Percentiles rank a stretch among this genome's conserved stretches.
Evolutionary conservation across 805 yeast species (phyloP).

Genomic region (Candida fluviatilis): DNA sequence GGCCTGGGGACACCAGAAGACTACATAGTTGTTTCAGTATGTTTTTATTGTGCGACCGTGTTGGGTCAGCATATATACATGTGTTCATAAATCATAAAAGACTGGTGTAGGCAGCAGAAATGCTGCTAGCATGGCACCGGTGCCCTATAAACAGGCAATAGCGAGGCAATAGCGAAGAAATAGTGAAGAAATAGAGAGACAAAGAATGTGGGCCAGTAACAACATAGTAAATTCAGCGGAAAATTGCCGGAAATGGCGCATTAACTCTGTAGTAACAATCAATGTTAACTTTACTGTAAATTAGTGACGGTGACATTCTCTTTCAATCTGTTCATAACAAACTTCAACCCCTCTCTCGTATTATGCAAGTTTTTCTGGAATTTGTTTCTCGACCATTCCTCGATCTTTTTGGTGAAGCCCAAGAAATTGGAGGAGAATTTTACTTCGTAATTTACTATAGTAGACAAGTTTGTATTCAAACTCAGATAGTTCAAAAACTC

Average conservation of each 20-base stretch:
- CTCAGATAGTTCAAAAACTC: slow-evolving; percentile 61
- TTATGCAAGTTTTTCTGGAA: slow-evolving; percentile 64
- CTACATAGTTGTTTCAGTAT: too few species aligned
- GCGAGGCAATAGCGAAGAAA: too few species aligned
- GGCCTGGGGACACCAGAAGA: too few species aligned
- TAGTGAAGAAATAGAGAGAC: too few species aligned
- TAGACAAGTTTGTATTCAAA: slow-evolving; percentile 23
- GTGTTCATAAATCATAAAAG: background rate
- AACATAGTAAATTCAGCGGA: too few species aligned
- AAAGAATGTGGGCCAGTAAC: too few species aligned
- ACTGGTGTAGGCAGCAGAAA: too few species aligned
- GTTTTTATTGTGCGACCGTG: too few species aligned
- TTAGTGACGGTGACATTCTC: slow-evolving; percentile 11
- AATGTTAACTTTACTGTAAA: background rate
- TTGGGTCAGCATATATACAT: background rate
- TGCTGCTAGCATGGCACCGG: too few species aligned
- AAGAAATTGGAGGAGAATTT: slow-evolving; percentile 66
- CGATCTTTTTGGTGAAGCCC: slow-evolving; percentile 71
- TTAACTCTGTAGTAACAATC: too few species aligned
- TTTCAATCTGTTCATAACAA: slow-evolving; percentile 67
- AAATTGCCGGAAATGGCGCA: too few species aligned
- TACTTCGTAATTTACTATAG: slow-evolving; percentile 56
- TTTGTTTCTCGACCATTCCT: slow-evolving; percentile 70
- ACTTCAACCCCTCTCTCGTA: slow-evolving; percentile 68
- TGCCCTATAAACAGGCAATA: background rate